Evolutionary conservation across 345 rosid genomes (phyloP).

Genomic region (Mallotus nudiflorus): DNA sequence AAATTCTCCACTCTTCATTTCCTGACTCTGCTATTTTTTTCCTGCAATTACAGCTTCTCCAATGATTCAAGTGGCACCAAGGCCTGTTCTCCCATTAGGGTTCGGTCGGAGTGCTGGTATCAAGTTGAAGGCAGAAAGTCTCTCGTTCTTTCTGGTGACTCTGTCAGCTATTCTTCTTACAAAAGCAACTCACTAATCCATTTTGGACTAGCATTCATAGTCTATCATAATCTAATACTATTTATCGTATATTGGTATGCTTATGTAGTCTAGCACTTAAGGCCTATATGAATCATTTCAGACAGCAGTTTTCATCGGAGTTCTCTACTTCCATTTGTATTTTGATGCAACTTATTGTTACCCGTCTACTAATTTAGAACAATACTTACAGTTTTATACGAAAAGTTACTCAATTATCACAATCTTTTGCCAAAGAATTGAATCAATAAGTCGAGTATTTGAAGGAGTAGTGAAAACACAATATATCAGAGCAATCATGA

Average conservation of each 20-base stretch:
- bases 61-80: conserved; percentile 42
- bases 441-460: not conserved
- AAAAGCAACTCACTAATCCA: conserved; percentile 17
- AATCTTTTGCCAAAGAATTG: not conserved
- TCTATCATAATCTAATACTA: not conserved
- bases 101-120: conserved; percentile 32
- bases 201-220: not conserved
- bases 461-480: not conserved
- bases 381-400: not conserved
- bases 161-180: conserved; percentile 27
- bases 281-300: not conserved
- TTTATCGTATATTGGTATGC: not conserved
- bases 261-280: not conserved
- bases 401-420: not conserved
- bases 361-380: not conserved
- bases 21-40: not conserved
- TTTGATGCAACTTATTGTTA: not conserved
- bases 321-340: conserved; percentile 8
- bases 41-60: conserved; percentile 44
- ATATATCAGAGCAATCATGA: not conserved
- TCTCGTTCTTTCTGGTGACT: conserved; percentile 25
- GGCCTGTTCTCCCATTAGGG: conserved; percentile 40
- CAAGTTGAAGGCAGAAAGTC: conserved; percentile 30
- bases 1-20: not conserved
- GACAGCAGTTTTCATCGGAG: not conserved